Percentiles rank a stretch among this genome's conserved stretches.
Conservation (phyloP, 2,329 filamentous ascomycete genomes). For the Botrytis fabae region DNA sequence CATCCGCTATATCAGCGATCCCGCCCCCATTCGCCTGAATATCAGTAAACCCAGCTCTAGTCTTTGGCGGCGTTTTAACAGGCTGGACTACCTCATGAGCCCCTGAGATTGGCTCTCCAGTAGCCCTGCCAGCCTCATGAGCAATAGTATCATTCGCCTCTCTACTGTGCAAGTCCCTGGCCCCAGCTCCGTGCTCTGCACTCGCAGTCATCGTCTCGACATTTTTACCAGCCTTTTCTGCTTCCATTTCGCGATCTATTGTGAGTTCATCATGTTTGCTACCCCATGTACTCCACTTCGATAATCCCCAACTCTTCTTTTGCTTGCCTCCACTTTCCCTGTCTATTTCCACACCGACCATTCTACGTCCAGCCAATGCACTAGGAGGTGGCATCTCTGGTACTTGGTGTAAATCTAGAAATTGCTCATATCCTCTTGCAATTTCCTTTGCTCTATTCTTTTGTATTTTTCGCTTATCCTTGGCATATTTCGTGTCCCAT, state of each 20-base stretch:
- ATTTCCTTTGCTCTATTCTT: conserved; percentile 73
- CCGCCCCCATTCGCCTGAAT: conserved; percentile 46
- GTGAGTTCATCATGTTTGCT: conserved; percentile 83
- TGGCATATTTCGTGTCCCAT: conserved; percentile 73
- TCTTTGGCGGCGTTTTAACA: background rate
- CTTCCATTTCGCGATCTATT: conserved; percentile 58
- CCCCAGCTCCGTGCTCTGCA: conserved; percentile 47
- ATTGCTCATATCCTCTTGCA: conserved; percentile 67
- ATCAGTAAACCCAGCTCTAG: conserved; percentile 36
- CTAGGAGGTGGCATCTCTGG: conserved; percentile 77
- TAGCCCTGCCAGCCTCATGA: background rate
- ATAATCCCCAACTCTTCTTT: conserved; percentile 70
- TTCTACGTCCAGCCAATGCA: conserved; percentile 72
- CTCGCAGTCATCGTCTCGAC: conserved; percentile 41
- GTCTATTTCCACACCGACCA: conserved; percentile 48
- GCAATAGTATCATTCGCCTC: conserved; percentile 28
- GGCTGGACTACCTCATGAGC: background rate
- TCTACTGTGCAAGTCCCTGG: conserved; percentile 37
- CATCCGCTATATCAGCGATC: conserved; percentile 45
- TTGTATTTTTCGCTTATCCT: conserved; percentile 69
- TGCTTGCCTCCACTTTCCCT: conserved; percentile 53
- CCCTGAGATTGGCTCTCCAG: background rate
- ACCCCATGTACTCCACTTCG: conserved; percentile 84
- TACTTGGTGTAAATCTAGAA: conserved; percentile 55
- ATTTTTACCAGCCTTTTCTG: conserved; percentile 48